Evolutionary conservation across 2,329 filamentous ascomycete species (phyloP).

Genomic region (Neonectria ditissima): DNA sequence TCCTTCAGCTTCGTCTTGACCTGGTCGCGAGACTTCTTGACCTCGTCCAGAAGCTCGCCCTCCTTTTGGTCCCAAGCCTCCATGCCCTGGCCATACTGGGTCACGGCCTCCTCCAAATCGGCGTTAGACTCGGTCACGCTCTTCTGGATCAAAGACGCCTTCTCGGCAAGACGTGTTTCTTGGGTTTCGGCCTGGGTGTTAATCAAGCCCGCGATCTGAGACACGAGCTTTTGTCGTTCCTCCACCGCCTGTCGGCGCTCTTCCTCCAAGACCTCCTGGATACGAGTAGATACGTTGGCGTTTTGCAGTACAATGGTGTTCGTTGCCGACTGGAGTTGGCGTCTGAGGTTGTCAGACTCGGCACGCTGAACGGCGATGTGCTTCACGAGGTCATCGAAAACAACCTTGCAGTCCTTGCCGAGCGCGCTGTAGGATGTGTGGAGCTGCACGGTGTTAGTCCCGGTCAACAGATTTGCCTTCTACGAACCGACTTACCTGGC

Average conservation of each 20-base stretch:
- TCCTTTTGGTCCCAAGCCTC: slow-evolving; percentile 79
- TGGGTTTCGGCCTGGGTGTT: slow-evolving; percentile 80
- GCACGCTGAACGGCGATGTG: slow-evolving; percentile 81
- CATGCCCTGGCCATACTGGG: slow-evolving; percentile 77
- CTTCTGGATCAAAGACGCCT: slow-evolving; percentile 71
- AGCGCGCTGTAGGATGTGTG: slow-evolving; percentile 86
- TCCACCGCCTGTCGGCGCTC: slow-evolving; percentile 79
- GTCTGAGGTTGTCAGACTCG: slow-evolving; percentile 79
- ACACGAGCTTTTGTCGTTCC: slow-evolving; percentile 79
- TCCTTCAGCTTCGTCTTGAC: slow-evolving; percentile 86
- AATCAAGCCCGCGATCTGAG: slow-evolving; percentile 82
- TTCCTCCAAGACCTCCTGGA: slow-evolving; percentile 78
- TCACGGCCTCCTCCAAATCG: slow-evolving; percentile 73
- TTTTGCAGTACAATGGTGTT: slow-evolving; percentile 76
- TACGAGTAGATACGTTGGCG: slow-evolving; percentile 70
- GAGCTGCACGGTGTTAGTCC: slow-evolving; percentile 62
- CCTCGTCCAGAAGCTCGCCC: slow-evolving; percentile 74
- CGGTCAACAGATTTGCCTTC: not conserved
- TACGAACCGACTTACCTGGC: slow-evolving; percentile 58
- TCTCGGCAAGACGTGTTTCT: slow-evolving; percentile 75
- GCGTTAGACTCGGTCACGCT: slow-evolving; percentile 73
- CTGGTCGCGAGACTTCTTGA: slow-evolving; percentile 78
- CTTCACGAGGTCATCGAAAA: slow-evolving; percentile 84
- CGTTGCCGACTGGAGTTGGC: slow-evolving; percentile 78
- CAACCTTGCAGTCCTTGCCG: slow-evolving; percentile 84